Evolutionary conservation across 352 stramenopile species (phyloP).

Genomic region (Pythium rhizo-oryzae): DNA sequence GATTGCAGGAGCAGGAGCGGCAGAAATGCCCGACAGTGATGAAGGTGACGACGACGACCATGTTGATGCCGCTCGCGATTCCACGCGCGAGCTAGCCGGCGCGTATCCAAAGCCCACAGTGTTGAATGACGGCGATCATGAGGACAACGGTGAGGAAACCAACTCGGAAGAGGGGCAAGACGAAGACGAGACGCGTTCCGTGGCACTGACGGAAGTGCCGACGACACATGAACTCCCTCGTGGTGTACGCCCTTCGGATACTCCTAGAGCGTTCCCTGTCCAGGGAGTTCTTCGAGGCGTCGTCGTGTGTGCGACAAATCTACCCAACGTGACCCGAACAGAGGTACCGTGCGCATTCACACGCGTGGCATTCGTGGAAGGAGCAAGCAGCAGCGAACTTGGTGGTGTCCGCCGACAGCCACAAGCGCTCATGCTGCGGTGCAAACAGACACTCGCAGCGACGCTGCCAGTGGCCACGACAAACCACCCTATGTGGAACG

Average conservation of each 20-base stretch:
- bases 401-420: constrained; percentile 10
- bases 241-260: neutral
- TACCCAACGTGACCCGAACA: constrained; percentile 27
- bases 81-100: neutral
- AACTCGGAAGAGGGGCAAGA: constrained; percentile 30
- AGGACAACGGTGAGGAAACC: constrained; percentile 35
- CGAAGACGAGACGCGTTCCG: constrained; percentile 38
- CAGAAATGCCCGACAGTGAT: neutral
- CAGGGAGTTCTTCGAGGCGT: constrained; percentile 49
- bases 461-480: constrained; percentile 35
- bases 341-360: constrained; percentile 45
- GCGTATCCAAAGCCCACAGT: constrained; percentile 19
- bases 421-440: constrained; percentile 57
- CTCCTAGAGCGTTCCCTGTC: constrained; percentile 19
- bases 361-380: constrained; percentile 57
- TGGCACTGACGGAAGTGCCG: constrained; percentile 48
- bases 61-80: neutral
- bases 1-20: neutral
- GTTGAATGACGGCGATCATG: neutral
- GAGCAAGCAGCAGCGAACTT: neutral
- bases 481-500: constrained; percentile 52
- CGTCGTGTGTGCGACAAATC: constrained; percentile 44
- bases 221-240: constrained; percentile 36
- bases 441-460: constrained; percentile 52
- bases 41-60: neutral